Evolutionary conservation across 1,284 basidiomycete genomes (phyloP), one percentile per base, ranked within the genome.

Genomic region (Hemileia vastatrix): DNA sequence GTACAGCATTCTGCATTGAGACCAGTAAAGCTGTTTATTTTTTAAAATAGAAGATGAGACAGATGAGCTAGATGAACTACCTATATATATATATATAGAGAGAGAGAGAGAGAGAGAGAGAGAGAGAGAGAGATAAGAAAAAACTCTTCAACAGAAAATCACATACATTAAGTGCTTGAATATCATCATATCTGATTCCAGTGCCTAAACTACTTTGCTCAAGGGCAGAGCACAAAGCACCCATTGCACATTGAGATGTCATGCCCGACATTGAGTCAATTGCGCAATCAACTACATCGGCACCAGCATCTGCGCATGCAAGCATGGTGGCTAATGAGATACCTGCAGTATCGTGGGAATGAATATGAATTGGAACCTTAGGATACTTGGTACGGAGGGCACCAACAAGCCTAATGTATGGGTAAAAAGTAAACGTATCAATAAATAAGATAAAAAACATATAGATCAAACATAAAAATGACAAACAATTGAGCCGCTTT

Each of bases 301-400:
- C 95, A 70, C 95, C 95, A 21, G 95, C 95, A 50, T 87, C 86
- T 13, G 95, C 95, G 57, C 85, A 86, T 9, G 95, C 94, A 65
- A 99, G 79, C 95, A 98, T 98, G 73, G 87, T 91, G 19, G 95
- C 89, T 50, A 91, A 82, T 51, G 95, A 90, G 73, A 99, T 98
- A 79, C 95, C 95, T 64, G 95, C 95, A 32, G 95, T 99, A 79
- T 99, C 95, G 79, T 99, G 95, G 45, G 95, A 97, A 81, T 99
- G 95, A 49, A 99, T 93, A 77, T 99, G 95, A 77, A 99, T 98
- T 47, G 94, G 92, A 65, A 99, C 83, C 77, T 97, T 91, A 44
- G 95, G 95, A 79, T 97, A 89, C 72, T 88, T 92, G 80, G 90
- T 84, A 77, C 95, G 86, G 77, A 99, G 92, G 23, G 91, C 86